Evolutionary conservation across 169 alveolate genomes (phyloP).

Genomic region (Eimeria necatrix): DNA sequence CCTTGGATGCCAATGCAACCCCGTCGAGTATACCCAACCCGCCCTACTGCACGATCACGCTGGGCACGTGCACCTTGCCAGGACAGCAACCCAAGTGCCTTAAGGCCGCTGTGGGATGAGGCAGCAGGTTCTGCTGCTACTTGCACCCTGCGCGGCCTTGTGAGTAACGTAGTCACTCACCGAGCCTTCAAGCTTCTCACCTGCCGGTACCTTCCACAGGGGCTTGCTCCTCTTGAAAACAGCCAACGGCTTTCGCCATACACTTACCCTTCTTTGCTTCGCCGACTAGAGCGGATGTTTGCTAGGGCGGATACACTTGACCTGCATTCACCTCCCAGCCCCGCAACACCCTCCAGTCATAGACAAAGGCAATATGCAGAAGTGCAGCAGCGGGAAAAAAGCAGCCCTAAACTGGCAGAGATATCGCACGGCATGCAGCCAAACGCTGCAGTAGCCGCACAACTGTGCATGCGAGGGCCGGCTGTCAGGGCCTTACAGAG

Average conservation of each 20-base stretch:
- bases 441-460: constrained; percentile 67
- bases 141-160: constrained; percentile 53
- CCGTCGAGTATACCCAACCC: no score
- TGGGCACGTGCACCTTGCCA: no score
- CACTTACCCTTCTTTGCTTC: constrained; percentile 29
- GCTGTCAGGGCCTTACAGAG: neutral
- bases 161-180: constrained; percentile 42
- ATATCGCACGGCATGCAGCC: constrained; percentile 19
- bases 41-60: no score
- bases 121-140: constrained; percentile 2
- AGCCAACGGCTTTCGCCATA: constrained; percentile 5
- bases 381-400: constrained; percentile 31
- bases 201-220: constrained; percentile 71
- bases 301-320: constrained; percentile 61
- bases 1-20: neutral
- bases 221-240: neutral
- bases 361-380: constrained; percentile 14
- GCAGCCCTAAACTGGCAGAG: neutral
- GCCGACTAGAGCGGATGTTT: constrained; percentile 70
- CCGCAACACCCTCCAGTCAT: neutral
- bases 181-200: constrained; percentile 73
- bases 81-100: no score
- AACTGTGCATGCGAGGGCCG: constrained; percentile 67
- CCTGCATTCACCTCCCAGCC: constrained; percentile 53
- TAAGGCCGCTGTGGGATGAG: neutral